phyloP scores from a whole-genome alignment of 345 rosid genomes.

The Alliaria petiolata region DNA sequence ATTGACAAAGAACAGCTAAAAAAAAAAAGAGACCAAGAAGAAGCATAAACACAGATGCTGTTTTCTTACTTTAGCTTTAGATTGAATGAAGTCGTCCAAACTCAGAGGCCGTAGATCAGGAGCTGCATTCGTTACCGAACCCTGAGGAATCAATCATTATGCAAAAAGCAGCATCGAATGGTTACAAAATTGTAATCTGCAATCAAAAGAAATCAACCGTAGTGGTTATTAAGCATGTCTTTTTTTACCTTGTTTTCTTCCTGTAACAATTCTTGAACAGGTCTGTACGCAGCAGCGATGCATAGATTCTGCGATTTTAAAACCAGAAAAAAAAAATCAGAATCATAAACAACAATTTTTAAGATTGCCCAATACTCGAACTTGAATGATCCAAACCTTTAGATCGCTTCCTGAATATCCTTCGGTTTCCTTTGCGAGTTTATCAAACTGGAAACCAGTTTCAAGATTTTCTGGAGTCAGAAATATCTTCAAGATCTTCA shows the following conservation, averaged over 20 bases:
- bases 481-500: constrained; percentile 79
- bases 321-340: neutral
- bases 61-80: constrained; percentile 75
- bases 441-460: constrained; percentile 49
- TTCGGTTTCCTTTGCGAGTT: constrained; percentile 81
- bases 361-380: neutral
- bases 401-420: constrained; percentile 99
- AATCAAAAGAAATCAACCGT: neutral
- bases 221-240: neutral
- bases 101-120: constrained; percentile 56
- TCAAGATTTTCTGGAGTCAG: constrained; percentile 69
- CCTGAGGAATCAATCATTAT: constrained; percentile 38
- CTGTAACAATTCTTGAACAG: constrained; percentile 91
- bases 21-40: neutral
- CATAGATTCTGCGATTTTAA: constrained; percentile 71
- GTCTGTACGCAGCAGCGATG: constrained; percentile 94
- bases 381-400: constrained; percentile 51
- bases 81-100: constrained; percentile 74
- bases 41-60: neutral
- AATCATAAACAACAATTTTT: neutral
- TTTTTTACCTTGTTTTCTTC: constrained; percentile 64
- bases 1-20: neutral
- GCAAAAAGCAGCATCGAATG: neutral
- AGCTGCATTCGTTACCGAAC: constrained; percentile 33
- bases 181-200: neutral